Evolutionary conservation across 176 grass and related monocot species (phyloP), one percentile per base, ranked within the genome.

Genomic region (Raddia guianensis): DNA sequence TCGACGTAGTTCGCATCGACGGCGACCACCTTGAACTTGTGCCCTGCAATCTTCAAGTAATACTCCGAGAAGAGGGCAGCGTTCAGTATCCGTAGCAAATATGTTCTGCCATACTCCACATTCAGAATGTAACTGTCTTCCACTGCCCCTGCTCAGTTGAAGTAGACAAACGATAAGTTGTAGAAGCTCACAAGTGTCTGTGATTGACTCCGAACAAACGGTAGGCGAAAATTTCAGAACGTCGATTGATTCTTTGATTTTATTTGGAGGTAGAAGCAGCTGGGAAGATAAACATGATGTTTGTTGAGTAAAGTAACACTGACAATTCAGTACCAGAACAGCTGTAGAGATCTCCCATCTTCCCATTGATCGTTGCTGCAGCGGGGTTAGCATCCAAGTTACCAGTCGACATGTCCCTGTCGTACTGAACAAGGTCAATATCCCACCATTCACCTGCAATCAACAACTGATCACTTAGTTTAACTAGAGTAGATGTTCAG

Each of bases 371-470:
- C 9, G 84, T 86, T 8, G 61, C 34, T 43, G 60, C 61, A 68
- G n/a, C 34, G 10, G 70, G 33, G 42, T 11, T 9, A 53, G 63
- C 56, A 13, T 27, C 33, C 3, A 64, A 56, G 1, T 15, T 20
- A n/a, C 56, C 19, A 0, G 11, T 33, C 42, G 2, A 5, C 12
- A 55, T 33, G 9, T 14, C 53, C n/a, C 9, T 32, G 37, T 52
- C 64, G 10, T 81, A 8, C n/a, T 44, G 7, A 8, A 19, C 4
- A 35, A 45, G 32, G n/a, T 65, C 55, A 13, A 14, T 33, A 3
- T 69, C 48, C 85, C 78, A 87, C 85, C 85, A 87, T 16, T 87
- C 85, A 33, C 77, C 84, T 86, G 77, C 57, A 68, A 45, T 57
- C 13, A 57, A 15, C 6, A 57, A 7, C 6, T 57, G 27, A 27